A percentile compares a stretch with the other conserved stretches of the same genome.
Conservation (phyloP, 2,329 filamentous ascomycete species). For the Phyllachora maydis region DNA sequence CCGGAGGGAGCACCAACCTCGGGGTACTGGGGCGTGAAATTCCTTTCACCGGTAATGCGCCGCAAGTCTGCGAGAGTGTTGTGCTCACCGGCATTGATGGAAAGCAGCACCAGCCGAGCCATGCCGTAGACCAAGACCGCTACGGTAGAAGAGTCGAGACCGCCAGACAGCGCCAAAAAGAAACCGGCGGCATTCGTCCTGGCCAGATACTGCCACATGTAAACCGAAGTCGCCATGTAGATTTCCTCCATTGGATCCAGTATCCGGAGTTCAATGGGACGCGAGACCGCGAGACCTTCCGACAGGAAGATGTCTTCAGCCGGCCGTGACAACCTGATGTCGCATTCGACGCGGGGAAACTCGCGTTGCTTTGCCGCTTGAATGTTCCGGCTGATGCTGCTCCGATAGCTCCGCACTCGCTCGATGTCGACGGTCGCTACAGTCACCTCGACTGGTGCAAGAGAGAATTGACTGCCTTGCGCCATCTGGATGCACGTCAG, state of each 20-base stretch:
- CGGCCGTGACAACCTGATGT: slow-evolving; percentile 12
- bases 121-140: slow-evolving; percentile 27
- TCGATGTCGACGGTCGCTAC: slow-evolving; percentile 50
- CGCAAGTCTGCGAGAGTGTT: slow-evolving; percentile 16
- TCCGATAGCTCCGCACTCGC: slow-evolving; percentile 42
- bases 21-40: too few species aligned
- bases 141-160: too few species aligned
- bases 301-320: slow-evolving; percentile 11
- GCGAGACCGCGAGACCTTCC: slow-evolving; percentile 10
- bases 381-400: slow-evolving; percentile 29
- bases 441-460: slow-evolving; percentile 45
- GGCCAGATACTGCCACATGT: slow-evolving; percentile 36
- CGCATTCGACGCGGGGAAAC: slow-evolving; percentile 22
- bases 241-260: slow-evolving; percentile 46
- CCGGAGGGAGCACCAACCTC: too few species aligned
- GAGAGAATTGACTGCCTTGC: slow-evolving; percentile 45
- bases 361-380: slow-evolving; percentile 25
- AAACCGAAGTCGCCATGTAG: slow-evolving; percentile 40
- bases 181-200: slow-evolving; percentile 24
- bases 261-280: slow-evolving; percentile 31
- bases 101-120: slow-evolving; percentile 32
- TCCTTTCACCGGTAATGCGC: slow-evolving; percentile 14
- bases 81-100: slow-evolving; percentile 21
- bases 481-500: too few species aligned
- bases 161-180: too few species aligned